Percentiles rank a stretch among this genome's conserved stretches.
These are phyloP conservation scores for Eucalyptus globulus DNA, from an alignment of 345 rosid genomes.

Conservation along the genomic window DNA sequence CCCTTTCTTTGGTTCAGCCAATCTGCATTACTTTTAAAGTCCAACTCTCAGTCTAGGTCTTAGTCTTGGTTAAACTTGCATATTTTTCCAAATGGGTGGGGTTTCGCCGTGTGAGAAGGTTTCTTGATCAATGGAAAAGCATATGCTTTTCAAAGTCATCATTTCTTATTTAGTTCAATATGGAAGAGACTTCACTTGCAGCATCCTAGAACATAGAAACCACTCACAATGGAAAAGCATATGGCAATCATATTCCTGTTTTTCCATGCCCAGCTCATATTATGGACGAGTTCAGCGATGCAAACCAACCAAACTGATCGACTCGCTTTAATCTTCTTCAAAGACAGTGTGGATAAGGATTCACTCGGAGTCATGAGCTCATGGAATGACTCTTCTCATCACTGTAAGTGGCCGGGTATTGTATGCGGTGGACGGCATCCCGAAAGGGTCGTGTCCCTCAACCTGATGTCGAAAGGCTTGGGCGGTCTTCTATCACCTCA, in stretches of 20 bases:
- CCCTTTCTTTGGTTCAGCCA: too few species aligned
- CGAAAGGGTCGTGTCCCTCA: background rate
- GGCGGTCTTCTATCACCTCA: background rate
- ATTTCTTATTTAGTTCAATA: too few species aligned
- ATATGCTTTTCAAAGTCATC: too few species aligned
- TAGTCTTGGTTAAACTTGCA: too few species aligned
- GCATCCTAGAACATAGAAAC: background rate
- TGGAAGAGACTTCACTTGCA: background rate
- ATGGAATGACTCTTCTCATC: background rate
- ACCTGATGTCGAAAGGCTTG: background rate
- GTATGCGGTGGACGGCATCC: background rate
- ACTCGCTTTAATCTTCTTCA: background rate
- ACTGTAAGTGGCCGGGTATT: background rate
- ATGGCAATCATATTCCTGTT: rapidly evolving
- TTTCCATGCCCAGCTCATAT: background rate
- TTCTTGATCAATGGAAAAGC: too few species aligned
- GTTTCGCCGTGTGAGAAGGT: too few species aligned
- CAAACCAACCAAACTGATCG: background rate
- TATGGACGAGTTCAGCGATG: background rate
- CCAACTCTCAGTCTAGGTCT: too few species aligned
- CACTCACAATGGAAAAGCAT: background rate
- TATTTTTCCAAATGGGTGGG: too few species aligned
- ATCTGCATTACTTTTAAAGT: too few species aligned
- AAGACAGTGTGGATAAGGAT: background rate
- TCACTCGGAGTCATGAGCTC: background rate